These are phyloP conservation scores for Barbarea vulgaris DNA, from an alignment of 345 rosid genomes.

Conservation along the genomic window DNA sequence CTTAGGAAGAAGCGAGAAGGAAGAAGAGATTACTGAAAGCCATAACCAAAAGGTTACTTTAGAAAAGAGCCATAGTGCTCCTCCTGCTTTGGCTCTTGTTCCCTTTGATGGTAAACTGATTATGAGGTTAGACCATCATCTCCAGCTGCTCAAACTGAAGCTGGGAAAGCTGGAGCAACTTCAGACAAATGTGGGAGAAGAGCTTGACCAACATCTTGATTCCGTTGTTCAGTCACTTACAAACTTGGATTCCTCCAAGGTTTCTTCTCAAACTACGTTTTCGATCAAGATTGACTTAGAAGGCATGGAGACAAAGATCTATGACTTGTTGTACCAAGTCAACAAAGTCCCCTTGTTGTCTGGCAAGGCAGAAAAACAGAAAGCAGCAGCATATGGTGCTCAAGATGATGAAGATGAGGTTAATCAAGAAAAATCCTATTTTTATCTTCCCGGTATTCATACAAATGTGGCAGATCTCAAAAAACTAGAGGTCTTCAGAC, in stretches of 20 bases:
- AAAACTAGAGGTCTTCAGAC: background rate
- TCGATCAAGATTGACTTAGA: background rate
- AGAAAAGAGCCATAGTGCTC: conserved; percentile 1
- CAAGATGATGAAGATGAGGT: background rate
- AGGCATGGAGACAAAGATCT: conserved; percentile 22
- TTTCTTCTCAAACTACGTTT: background rate
- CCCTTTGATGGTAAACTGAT: background rate
- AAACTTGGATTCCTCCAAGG: background rate
- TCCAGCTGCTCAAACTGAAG: background rate
- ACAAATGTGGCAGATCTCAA: background rate
- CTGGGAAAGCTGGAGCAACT: conserved; percentile 10
- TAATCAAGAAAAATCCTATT: background rate
- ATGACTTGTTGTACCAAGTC: conserved; percentile 28
- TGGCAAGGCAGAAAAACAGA: conserved; percentile 4
- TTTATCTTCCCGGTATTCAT: conserved; percentile 15
- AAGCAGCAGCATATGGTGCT: background rate
- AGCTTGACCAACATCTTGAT: background rate
- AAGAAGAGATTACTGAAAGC: background rate
- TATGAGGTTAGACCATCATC: background rate
- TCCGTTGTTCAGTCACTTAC: background rate
- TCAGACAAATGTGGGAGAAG: background rate
- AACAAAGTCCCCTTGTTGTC: conserved; percentile 27
- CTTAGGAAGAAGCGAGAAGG: background rate
- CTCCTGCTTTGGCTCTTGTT: background rate
- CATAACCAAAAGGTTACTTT: background rate